Base-by-base conservation (phyloP, 305 asterid species). In the Solanum hybrid region DNA sequence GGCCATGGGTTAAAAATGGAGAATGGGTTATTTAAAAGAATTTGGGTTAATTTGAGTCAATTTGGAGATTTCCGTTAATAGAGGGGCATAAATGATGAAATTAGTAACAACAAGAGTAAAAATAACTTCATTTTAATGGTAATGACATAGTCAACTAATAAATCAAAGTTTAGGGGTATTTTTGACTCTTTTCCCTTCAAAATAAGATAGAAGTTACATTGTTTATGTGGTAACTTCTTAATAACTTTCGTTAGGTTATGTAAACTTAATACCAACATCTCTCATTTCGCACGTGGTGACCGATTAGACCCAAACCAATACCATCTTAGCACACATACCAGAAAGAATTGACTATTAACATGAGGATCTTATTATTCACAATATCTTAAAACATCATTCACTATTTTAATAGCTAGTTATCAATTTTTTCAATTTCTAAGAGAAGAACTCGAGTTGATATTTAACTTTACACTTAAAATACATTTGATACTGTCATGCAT, bases 401-500 rank as follows among this genome's bases (percentile, higher is more conserved):
- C 36, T 5, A 34, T 34, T 34, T 34, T 5, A 34, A 34, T 34
- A 34, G 36, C 36, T 34, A 34, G 36, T 34, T 34, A 34, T 64
- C 29, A 8, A 64, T 0, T 0, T n/a, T 20, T 22, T 1, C 72
- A 8, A 1, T 64, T 0, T 0, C 6, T 8, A 64, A 64, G 72
- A 1, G 27, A 64, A 0, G 6, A 64, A 64, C 13, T 64, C 27
- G 6, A 64, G 1, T 64, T 64, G 27, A 64, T 64, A 64, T 1
- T 64, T 60, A 60, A 20, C 72, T 60, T 60, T 60, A 60, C 10
- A 60, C 27, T 60, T 22, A 7, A 3, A 60, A 60, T 60, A 60
- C 3, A 22, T 7, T 60, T 20, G 13, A 64, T 5, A 64, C 13
- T 9, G 1, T 22, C 27, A 8, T 64, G 72, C 51, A 12, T 42